Evolutionary conservation across 2,329 filamentous ascomycete genomes (phyloP).

Genomic region (Ramularia collo-cygni): DNA sequence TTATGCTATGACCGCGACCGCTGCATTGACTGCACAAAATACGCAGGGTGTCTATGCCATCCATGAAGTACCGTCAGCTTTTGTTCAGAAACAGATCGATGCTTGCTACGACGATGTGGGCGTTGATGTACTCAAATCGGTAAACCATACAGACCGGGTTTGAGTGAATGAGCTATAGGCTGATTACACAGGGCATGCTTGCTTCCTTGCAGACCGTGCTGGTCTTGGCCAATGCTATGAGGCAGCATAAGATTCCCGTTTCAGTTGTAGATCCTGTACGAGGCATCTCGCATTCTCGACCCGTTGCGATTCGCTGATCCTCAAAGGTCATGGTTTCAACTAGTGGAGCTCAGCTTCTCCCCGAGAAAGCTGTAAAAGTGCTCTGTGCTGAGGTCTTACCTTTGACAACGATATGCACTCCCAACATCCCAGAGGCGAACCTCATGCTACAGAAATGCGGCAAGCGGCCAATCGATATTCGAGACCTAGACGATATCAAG

Average conservation of each 20-base stretch:
- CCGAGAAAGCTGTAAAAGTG: slow-evolving; percentile 54
- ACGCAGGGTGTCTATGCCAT: slow-evolving; percentile 77
- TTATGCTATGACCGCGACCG: slow-evolving; percentile 94
- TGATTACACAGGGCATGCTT: slow-evolving; percentile 64
- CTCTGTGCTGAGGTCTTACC: slow-evolving; percentile 58
- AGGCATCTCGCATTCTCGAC: slow-evolving; percentile 12
- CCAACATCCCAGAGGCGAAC: slow-evolving; percentile 69
- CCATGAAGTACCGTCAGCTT: slow-evolving; percentile 68
- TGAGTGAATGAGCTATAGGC: too few species aligned
- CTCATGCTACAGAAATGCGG: slow-evolving; percentile 55
- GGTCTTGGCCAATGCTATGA: slow-evolving; percentile 59
- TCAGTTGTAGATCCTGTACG: slow-evolving; percentile 69
- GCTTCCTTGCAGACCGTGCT: slow-evolving; percentile 64
- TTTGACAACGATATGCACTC: slow-evolving; percentile 62
- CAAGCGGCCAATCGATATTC: slow-evolving; percentile 40
- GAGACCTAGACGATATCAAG: slow-evolving; percentile 59
- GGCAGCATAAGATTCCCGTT: slow-evolving; percentile 48
- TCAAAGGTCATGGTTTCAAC: slow-evolving; percentile 84
- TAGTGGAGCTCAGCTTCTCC: slow-evolving; percentile 64
- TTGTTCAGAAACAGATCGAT: slow-evolving; percentile 79
- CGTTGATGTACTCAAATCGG: slow-evolving; percentile 86
- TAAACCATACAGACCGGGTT: slow-evolving; percentile 50
- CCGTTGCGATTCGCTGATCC: slow-evolving; percentile 2
- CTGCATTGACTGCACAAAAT: slow-evolving; percentile 93
- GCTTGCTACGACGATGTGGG: slow-evolving; percentile 77